These are phyloP conservation scores for Nepenthes gracilis DNA, from an alignment of 148 eudicot genomes.

Conservation along the genomic window DNA sequence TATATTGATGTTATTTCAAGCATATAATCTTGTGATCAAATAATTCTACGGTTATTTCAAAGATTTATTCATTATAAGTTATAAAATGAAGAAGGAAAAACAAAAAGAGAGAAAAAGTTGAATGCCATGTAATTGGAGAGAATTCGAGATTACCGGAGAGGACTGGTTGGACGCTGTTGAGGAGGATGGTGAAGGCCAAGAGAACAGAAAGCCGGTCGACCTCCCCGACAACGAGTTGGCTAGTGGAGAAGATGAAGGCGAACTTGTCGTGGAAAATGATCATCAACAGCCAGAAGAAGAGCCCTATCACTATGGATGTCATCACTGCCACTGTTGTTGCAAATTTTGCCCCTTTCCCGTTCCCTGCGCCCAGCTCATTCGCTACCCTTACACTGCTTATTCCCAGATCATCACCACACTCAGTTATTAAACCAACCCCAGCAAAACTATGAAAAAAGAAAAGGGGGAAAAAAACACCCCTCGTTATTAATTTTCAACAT, in stretches of 20 bases:
- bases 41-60: too few species aligned
- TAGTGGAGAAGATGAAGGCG: constrained; percentile 36
- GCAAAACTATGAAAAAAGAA: too few species aligned
- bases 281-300: constrained; percentile 34
- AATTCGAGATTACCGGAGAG: constrained; percentile 32
- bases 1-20: too few species aligned
- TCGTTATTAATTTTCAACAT: too few species aligned
- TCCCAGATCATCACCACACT: background rate
- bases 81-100: too few species aligned
- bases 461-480: too few species aligned
- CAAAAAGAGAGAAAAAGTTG: too few species aligned
- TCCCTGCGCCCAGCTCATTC: constrained; percentile 60
- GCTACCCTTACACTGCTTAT: constrained; percentile 41
- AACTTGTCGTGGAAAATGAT: constrained; percentile 32
- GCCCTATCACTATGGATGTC: constrained; percentile 35
- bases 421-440: too few species aligned
- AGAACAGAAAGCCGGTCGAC: constrained; percentile 36
- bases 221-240: constrained; percentile 27
- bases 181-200: constrained; percentile 48
- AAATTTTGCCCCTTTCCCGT: constrained; percentile 56
- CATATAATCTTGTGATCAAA: too few species aligned
- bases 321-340: constrained; percentile 36
- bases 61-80: too few species aligned
- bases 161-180: constrained; percentile 57
- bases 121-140: background rate